phyloP scores from a whole-genome alignment of 116 monocot genomes.

The Papilionanthe hybrid region DNA sequence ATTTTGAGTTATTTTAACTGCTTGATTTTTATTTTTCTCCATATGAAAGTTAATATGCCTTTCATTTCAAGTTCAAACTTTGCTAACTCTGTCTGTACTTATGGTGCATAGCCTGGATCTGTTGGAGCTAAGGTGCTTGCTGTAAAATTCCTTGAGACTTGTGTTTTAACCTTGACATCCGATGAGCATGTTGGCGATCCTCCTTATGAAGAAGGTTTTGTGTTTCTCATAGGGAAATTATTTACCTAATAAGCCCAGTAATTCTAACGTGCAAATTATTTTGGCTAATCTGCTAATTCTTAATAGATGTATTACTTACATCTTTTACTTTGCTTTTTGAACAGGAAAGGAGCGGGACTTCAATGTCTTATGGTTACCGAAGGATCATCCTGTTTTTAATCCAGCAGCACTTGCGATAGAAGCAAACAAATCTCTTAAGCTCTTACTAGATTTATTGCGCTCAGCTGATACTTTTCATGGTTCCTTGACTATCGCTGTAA shows the following conservation, averaged over 20 bases:
- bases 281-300: neutral
- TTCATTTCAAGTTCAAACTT: neutral
- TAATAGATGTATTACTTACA: slow-evolving; percentile 6
- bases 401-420: slow-evolving; percentile 41
- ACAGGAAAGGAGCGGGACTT: slow-evolving; percentile 46
- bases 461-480: slow-evolving; percentile 42
- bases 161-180: slow-evolving; percentile 49
- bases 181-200: slow-evolving; percentile 34
- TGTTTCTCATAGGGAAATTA: neutral
- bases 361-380: slow-evolving; percentile 41
- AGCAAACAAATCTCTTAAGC: slow-evolving; percentile 44
- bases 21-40: neutral
- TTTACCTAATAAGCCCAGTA: neutral
- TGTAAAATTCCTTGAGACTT: slow-evolving; percentile 77
- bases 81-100: neutral
- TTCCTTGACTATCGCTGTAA: slow-evolving; percentile 45
- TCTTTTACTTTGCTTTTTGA: slow-evolving; percentile 12
- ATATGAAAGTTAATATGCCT: neutral
- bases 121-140: slow-evolving; percentile 51
- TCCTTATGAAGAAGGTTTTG: slow-evolving; percentile 39
- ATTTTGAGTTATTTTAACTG: neutral
- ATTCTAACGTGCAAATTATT: slow-evolving; percentile 8
- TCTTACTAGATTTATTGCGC: slow-evolving; percentile 58
- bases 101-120: slow-evolving; percentile 43
- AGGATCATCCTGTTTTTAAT: slow-evolving; percentile 49